Evolutionary conservation across 2,329 filamentous ascomycete genomes (phyloP), one percentile per base, ranked within the genome.

Genomic region (Cordyceps javanica): DNA sequence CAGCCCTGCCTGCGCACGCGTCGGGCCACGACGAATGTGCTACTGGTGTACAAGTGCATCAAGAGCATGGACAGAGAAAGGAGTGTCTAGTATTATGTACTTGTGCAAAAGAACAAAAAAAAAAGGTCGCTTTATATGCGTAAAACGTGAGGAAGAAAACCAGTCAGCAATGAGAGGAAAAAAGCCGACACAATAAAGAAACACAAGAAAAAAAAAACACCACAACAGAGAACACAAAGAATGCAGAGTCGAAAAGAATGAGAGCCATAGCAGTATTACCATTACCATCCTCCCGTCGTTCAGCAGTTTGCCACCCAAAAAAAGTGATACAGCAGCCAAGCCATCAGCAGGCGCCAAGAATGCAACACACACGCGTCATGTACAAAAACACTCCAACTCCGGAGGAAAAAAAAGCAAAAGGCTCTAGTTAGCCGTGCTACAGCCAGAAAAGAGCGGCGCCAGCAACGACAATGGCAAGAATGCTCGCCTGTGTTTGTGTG

Each of bases 401-500:
- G 6, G 30, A 57, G 9, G 28, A 30, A 28, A n/a, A 30, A 11
- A 26, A 8, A 45, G 11, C 3, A 19, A 7, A 11, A 30, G n/a
- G n/a, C n/a, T n/a, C n/a, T 41, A 34, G 21, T 23, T 9, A 19
- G 10, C 57, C 36, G 51, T 52, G 45, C 66, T 66, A 73, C 59
- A 73, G 59, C 69, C 69, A 72, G 58, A 67, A 71, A 59, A 73
- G 60, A 46, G 69, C 72, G 23, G 61, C 63, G 38, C 67, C 68
- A 10, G 72, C 72, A 62, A 73, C 69, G 30, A 73, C 65, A 57
- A 74, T 70, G 55, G 72, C 72, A 61, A 73, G 59, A 11, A 67
- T 68, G 59, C 72, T 75, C 10, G 67, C 67, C 21, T 70, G 68
- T 10, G 68, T 62, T 60, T 68, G 67, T 59, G 65, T 64, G 57